Evolutionary conservation across 2,329 filamentous ascomycete genomes (phyloP), one percentile per base, ranked within the genome.

Genomic region (Parascedosporium putredinis): DNA sequence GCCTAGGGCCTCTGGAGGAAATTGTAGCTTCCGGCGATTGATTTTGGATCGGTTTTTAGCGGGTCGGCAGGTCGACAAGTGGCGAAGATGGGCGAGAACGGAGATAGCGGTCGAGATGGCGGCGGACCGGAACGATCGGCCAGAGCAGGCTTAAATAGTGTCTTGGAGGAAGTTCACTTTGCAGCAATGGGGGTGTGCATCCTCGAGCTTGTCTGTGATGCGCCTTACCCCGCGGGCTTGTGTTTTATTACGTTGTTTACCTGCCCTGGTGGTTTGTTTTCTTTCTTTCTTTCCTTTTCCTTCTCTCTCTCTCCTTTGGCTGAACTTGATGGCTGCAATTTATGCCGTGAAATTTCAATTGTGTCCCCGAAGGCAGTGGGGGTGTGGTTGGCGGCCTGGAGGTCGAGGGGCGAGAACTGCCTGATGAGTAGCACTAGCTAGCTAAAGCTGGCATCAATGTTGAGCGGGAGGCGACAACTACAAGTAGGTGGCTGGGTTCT

Each of bases 221-320:
- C 38, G 18, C 38, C 38, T 42, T 42, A 42, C 38, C 38, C 38
- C 38, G 38, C 38, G 38, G 23, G 38, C 38, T 42, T n/a, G n/a
- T n/a, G n/a, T n/a, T n/a, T n/a, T n/a, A n/a, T n/a, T n/a, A n/a
- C n/a, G n/a, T n/a, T n/a, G n/a, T n/a, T n/a, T n/a, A n/a, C n/a
- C n/a, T n/a, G n/a, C n/a, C n/a, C n/a, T n/a, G n/a, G n/a, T n/a
- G n/a, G n/a, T n/a, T n/a, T n/a, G n/a, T n/a, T n/a, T 22, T 20
- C 38, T 42, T 20, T 31, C 27, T 6, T 7, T 31, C 27, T 31
- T 31, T 31, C 7, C n/a, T n/a, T n/a, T n/a, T n/a, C n/a, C n/a
- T n/a, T n/a, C n/a, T n/a, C n/a, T n/a, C n/a, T n/a, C n/a, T n/a
- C n/a, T n/a, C n/a, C n/a, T n/a, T n/a, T n/a, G n/a, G n/a, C n/a